These are phyloP conservation scores for Solanum bukasovii DNA, from an alignment of 257 asterid genomes.

Conservation along the genomic window DNA sequence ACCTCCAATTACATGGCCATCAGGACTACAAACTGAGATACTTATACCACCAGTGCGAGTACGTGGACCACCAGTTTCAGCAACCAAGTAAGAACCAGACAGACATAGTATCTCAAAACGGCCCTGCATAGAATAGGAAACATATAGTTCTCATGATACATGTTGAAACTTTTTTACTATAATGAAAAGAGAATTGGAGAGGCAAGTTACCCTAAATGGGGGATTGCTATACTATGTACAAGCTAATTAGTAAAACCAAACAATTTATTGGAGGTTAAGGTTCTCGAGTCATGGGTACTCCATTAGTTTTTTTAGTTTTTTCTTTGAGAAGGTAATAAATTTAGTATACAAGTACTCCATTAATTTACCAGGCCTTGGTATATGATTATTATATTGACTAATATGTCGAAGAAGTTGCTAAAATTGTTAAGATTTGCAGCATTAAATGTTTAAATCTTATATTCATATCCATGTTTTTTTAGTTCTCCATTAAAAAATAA, in stretches of 20 bases:
- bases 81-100: conserved; percentile 58
- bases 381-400: neutral
- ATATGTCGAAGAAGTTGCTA: neutral
- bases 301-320: neutral
- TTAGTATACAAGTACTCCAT: neutral
- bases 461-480: neutral
- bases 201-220: neutral
- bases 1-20: conserved; percentile 62
- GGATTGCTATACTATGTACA: neutral
- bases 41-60: conserved; percentile 59
- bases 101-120: conserved; percentile 52
- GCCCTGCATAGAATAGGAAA: conserved; percentile 29
- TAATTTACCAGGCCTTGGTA: neutral
- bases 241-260: neutral
- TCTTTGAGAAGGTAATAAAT: neutral
- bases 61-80: conserved; percentile 52
- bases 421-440: neutral
- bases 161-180: neutral
- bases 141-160: neutral
- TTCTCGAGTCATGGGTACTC: neutral
- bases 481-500: neutral
- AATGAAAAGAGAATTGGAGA: neutral
- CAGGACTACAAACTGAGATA: conserved; percentile 58
- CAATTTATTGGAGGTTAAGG: neutral
- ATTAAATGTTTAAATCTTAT: neutral